Conservation (phyloP, 768 basidiomycete genomes). For the Rhizopogon salebrosus region DNA sequence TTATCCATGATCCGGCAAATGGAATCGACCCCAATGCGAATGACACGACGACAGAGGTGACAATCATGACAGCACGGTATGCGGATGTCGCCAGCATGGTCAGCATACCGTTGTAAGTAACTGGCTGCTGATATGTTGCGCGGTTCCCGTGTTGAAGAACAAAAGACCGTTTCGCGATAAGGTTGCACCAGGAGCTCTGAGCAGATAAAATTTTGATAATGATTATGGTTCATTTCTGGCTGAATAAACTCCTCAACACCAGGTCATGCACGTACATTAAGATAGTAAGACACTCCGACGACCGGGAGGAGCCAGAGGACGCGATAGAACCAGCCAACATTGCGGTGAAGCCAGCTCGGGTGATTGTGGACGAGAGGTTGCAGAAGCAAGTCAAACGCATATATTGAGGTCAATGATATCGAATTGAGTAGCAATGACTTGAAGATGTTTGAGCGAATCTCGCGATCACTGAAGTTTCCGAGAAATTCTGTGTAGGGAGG, state of each 20-base stretch:
- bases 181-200: slow-evolving; percentile 73
- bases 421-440: slow-evolving; percentile 73
- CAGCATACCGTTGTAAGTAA: slow-evolving; percentile 66
- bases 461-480: slow-evolving; percentile 51
- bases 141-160: slow-evolving; percentile 65
- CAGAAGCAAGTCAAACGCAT: slow-evolving; percentile 68
- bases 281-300: slow-evolving; percentile 69
- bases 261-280: slow-evolving; percentile 55
- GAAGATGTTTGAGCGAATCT: slow-evolving; percentile 67
- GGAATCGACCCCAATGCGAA: slow-evolving; percentile 63
- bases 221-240: background rate
- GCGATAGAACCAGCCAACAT: slow-evolving; percentile 74
- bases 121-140: slow-evolving; percentile 44
- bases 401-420: slow-evolving; percentile 68
- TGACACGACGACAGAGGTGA: slow-evolving; percentile 68
- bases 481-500: slow-evolving; percentile 7
- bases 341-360: slow-evolving; percentile 63
- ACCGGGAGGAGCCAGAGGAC: slow-evolving; percentile 77
- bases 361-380: slow-evolving; percentile 60
- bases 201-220: background rate
- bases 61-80: slow-evolving; percentile 77
- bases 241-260: background rate
- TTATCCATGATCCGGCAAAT: slow-evolving; percentile 50
- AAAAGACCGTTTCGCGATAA: slow-evolving; percentile 72
- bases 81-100: slow-evolving; percentile 75